Base-by-base conservation (phyloP, 2,329 filamentous ascomycete species). In the Penicillium sp. region DNA sequence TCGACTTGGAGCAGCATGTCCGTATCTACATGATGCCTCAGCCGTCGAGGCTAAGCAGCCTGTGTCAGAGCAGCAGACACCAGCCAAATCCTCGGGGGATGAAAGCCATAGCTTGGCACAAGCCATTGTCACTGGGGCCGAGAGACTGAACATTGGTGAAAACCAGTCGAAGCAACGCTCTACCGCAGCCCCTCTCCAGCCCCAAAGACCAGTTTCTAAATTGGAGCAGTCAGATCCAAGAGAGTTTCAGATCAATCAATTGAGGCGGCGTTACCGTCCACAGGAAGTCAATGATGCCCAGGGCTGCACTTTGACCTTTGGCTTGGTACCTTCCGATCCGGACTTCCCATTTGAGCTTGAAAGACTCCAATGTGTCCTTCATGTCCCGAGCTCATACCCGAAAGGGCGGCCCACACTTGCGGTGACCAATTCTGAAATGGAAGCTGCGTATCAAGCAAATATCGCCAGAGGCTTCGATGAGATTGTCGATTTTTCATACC, bases 271-370 rank as follows among this genome's bases (percentile, higher is more conserved):
- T 33, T 93, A 85, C 71, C 74, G 73, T 51, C 81, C 82, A 12
- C 70, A 74, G 45, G 79, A 83, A 60, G 70, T 69, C 42, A 68
- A 73, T 31, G 70, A 73, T 58, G 66, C 81, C 57, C 80, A 82
- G 46, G 78, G 78, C 3, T 84, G 83, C 0, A 79, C 82, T 16
- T 73, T 92, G 37, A 74, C 78, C 10, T 89, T 93, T 71, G 83
- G 79, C 49, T 75, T 94, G 58, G 75, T 75, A 12, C 90, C 90
- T 5, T 91, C 89, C 6, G 90, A 94, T 68, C 90, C 90, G 0
- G 90, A 94, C 67, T 93, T 94, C 65, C 88, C 90, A 0, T 93
- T 90, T 71, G 88, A 91, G 58, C 77, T 93, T 67, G 81, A 85
- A 26, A 77, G 82, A 35, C 77, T 94, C 31, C 80, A 88, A 38